Base-by-base conservation (phyloP, 2,329 filamentous ascomycete genomes). In the Ilyonectria mors-panacis region DNA sequence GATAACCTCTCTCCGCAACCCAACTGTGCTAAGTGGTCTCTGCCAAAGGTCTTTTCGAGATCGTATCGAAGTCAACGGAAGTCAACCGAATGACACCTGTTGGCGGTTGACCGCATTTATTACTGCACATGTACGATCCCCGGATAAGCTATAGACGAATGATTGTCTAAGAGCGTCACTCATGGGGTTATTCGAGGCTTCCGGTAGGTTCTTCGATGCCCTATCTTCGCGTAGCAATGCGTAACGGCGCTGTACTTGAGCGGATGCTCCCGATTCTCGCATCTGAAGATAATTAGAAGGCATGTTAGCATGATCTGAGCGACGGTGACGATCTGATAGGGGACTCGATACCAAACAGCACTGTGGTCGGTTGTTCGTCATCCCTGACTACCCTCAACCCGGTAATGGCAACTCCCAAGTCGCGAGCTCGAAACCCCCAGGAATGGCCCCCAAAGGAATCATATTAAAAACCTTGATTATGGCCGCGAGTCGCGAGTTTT, bases 391-490 rank as follows among this genome's bases (percentile, higher is more conserved):
- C 2, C 19, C 5, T 17, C 5, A 42, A n/a, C 15, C n/a, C 15
- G 17, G n/a, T 17, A 19, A 42, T 8, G n/a, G 39, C 39, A 42
- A 42, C 39, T n/a, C 15, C 2, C 6, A 42, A n/a, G n/a, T 42
- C 7, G 12, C 13, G 28, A 15, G 35, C 21, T 42, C 10, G 21
- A 28, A n/a, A 5, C 15, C 2, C 10, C n/a, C 5, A n/a, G 15
- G 19, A 39, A 55, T 39, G 51, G 30, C 19, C 6, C 12, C 19
- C 19, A n/a, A 19, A 13, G 19, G 28, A n/a, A 42, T 30, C 7
- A 63, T 51, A 33, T 53, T 17, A 28, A 58, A 51, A 7, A 51
- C 51, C 8, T 19, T 58, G 30, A 13, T 26, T 10, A 19, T 58
- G 17, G 10, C 37, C 21, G 13, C 19, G n/a, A 35, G 26, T 7